Evolutionary conservation across 106 monocot species (phyloP), one percentile per base, ranked within the genome.

Genomic region (Dendrobium catenatum): DNA sequence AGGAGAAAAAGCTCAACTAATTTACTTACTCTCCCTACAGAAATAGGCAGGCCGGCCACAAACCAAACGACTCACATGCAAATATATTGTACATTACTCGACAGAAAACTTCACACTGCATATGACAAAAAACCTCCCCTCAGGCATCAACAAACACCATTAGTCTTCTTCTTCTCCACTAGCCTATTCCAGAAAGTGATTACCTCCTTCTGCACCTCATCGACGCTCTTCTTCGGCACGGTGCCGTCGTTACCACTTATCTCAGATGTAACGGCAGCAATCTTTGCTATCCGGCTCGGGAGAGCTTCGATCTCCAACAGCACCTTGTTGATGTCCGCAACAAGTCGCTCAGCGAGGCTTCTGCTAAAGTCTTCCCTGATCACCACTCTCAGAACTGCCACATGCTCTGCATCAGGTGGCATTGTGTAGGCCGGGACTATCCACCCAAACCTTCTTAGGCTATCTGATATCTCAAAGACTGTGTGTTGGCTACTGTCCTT

Each of bases 381-480:
- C 49, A 97, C 94, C 13, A 90, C 94, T 10, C 94, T 87, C 29
- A 94, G 89, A 5, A 94, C 90, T 1, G 92, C 87, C 1, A 94
- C 77, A 41, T 93, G 88, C 77, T 93, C 56, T 0, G 94, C 96
- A 55, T 94, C 86, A 0, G 92, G 26, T 2, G 96, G 96, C 96
- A 94, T 94, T 0, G 94, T 92, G 87, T 96, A 96, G 0, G 96
- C 96, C 4, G 96, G 96, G n/a, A 96, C 80, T 42, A 94, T 92
- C 91, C 94, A 96, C 10, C 96, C 91, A 19, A 87, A 93, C 82
- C 83, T 81, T 77, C 96, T 83, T 33, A 94, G 74, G 68, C 55
- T 85, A 27, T 94, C 90, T 0, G 96, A 79, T 61, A 96, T 87
- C 43, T 94, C 84, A 37, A 94, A 96, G 8, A 90, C 91, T 0